Evolutionary conservation across 768 basidiomycete species (phyloP).

Genomic region (Filobasidium floriforme): DNA sequence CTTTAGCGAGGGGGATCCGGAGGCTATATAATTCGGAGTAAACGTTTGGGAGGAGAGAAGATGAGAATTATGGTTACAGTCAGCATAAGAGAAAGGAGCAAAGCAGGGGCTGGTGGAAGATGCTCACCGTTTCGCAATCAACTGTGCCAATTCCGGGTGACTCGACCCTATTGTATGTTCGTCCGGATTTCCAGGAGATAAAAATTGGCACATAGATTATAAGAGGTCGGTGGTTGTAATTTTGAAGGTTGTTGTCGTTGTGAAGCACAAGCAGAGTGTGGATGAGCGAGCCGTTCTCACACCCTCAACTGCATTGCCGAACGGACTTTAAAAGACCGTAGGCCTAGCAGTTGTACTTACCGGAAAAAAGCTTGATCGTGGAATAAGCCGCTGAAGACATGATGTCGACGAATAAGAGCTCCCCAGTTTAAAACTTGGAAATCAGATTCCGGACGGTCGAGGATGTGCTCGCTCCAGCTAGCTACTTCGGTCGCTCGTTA

Average conservation of each 20-base stretch:
- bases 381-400: conserved; percentile 45
- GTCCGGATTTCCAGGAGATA: background rate
- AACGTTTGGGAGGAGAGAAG: background rate
- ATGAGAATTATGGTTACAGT: background rate
- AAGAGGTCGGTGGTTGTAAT: background rate
- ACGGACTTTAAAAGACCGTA: too few relatives aligned
- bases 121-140: conserved; percentile 91
- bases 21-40: conserved; percentile 56
- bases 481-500: too few relatives aligned
- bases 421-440: too few relatives aligned
- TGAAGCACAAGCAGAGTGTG: background rate
- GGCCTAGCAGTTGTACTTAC: too few relatives aligned
- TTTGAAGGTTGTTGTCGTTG: background rate
- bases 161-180: conserved; percentile 65
- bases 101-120: conserved; percentile 40
- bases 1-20: conserved; percentile 60
- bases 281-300: background rate
- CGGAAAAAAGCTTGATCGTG: conserved; percentile 47
- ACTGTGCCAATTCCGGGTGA: conserved; percentile 92
- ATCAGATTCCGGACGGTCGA: too few relatives aligned
- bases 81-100: background rate
- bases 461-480: too few relatives aligned
- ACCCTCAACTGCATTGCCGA: too few relatives aligned
- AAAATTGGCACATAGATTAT: too few relatives aligned
- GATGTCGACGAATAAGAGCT: background rate